Base-by-base conservation (phyloP, 768 basidiomycete genomes). In the Clitopilus passeckerianus region DNA sequence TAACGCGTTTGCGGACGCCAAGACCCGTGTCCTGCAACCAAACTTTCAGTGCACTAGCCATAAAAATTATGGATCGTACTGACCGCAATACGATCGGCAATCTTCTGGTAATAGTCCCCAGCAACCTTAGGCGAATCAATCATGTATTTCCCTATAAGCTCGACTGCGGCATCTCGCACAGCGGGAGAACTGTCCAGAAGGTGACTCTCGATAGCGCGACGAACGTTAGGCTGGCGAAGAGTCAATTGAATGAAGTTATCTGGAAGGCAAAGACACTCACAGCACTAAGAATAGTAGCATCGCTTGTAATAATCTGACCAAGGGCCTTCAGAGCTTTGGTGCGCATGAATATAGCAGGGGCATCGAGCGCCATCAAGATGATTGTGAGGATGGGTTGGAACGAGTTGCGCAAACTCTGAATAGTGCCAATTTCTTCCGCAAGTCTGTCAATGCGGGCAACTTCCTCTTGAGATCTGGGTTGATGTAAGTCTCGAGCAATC, bases 81-180 rank as follows among this genome's bases (percentile, higher is more conserved):
- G 73, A 97, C 95, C 37, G 91, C 90, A 64, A 97, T 93, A 5
- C 97, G 89, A 60, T 93, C 91, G 1, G 91, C 86, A 57, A 99
- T 91, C 70, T 86, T 87, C 53, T 82, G 79, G 66, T 95, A 96
- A 74, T 98, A 98, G 65, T 95, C 86, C 3, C 84, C 83, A 0
- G 91, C 93, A n/a, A 98, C 86, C 58, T 87, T 86, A 0, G 93
- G 92, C 0, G 89, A 87, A 61, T 93, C 89, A 34, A 95, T 85
- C 78, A 98, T 88, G 67, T 98, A 96, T 74, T 94, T 96, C n/a
- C 97, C 97, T 59, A 98, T 92, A 59, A 99, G 76, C 68, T 98
- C 97, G 14, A 99, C 92, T 5, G 96, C 95, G 5, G 95, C 94
- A 69, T 99, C 97, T 10, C 97, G 90, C 6, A 99, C 97, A 16